phyloP scores from a whole-genome alignment of 2,329 filamentous ascomycete genomes.

The Fusarium chaquense region DNA sequence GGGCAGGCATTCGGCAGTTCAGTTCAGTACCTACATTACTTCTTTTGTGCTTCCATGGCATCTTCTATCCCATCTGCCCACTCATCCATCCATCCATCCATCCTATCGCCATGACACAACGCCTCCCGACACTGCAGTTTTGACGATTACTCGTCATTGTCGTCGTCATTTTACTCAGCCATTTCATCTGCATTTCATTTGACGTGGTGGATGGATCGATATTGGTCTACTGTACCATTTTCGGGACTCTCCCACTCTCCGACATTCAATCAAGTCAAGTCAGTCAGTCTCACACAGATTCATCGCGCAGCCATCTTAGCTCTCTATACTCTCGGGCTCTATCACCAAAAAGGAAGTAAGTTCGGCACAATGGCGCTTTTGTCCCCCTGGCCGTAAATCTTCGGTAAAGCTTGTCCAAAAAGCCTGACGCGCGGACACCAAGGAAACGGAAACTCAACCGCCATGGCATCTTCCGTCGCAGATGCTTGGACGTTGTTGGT shows the following conservation, averaged over 20 bases:
- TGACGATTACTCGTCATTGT: slow-evolving; percentile 13
- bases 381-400: slow-evolving; percentile 7
- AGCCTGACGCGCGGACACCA: slow-evolving; percentile 34
- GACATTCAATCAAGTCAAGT: background rate
- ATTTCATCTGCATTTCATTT: background rate
- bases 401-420: slow-evolving; percentile 7
- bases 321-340: slow-evolving; percentile 17
- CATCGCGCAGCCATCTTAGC: slow-evolving; percentile 11
- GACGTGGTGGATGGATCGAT: slow-evolving; percentile 4
- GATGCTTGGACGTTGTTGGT: too few relatives aligned
- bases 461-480: slow-evolving; percentile 12
- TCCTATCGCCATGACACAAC: background rate
- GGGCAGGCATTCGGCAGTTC: slow-evolving; percentile 36
- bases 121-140: background rate
- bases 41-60: slow-evolving; percentile 32
- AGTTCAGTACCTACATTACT: slow-evolving; percentile 28
- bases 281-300: background rate
- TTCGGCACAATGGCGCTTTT: slow-evolving; percentile 16
- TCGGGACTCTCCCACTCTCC: slow-evolving; percentile 18
- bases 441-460: slow-evolving; percentile 33
- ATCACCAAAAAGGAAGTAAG: slow-evolving; percentile 33
- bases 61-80: background rate
- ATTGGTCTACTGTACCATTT: background rate
- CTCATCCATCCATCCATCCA: background rate
- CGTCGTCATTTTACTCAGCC: slow-evolving; percentile 39